phyloP scores from a whole-genome alignment of 805 yeast genomes.

The Yarrowia porcina region DNA sequence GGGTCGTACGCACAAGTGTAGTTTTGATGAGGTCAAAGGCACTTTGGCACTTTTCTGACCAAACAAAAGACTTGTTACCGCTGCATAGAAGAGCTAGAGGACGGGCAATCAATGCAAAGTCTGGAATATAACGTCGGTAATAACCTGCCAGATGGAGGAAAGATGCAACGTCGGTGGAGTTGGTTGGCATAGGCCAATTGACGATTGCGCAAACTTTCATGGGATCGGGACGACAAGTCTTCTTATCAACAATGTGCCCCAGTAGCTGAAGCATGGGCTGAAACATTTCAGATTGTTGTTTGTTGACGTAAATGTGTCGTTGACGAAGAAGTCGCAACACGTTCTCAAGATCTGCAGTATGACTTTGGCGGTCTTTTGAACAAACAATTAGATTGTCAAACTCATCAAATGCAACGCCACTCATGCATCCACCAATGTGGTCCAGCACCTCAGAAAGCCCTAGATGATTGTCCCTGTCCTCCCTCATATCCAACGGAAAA shows the following conservation, averaged over 20 bases:
- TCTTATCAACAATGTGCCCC: neutral
- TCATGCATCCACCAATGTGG: neutral
- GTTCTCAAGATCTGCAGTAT: neutral
- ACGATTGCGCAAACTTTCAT: neutral
- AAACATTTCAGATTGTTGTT: neutral
- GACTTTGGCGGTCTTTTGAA: neutral
- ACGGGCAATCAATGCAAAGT: constrained; percentile 3
- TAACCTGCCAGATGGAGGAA: neutral
- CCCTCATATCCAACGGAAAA: neutral
- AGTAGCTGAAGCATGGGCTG: neutral
- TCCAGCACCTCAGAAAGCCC: constrained; percentile 4
- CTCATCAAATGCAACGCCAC: neutral
- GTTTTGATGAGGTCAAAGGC: constrained; percentile 1
- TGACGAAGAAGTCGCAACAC: neutral
- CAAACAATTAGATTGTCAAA: neutral
- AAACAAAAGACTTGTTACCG: neutral
- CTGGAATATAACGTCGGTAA: constrained; percentile 4
- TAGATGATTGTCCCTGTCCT: constrained; percentile 6
- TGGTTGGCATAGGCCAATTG: neutral
- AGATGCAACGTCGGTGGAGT: neutral
- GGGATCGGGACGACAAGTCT: neutral
- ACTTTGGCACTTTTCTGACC: neutral
- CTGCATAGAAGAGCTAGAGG: neutral
- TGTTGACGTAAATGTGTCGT: constrained; percentile 2
- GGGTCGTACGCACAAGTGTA: neutral